Conservation (phyloP, 2,329 filamentous ascomycete species). For the Paraphaeosphaeria minitans region DNA sequence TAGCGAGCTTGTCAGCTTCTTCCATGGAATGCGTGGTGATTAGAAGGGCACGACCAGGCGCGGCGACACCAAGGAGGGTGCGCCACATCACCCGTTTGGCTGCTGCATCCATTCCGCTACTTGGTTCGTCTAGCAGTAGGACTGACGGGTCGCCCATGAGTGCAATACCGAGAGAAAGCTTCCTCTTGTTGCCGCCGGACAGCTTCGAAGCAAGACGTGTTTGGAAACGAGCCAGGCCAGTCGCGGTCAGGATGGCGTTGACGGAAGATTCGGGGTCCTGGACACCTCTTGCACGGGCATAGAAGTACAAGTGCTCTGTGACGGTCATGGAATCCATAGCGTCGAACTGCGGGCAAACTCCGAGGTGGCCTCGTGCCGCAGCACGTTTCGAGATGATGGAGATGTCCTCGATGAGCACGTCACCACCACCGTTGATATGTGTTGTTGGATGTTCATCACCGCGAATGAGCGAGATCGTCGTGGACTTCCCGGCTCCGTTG, state of each 20-base stretch:
- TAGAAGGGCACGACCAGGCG: conserved; percentile 75
- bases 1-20: conserved; percentile 87
- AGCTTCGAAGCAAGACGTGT: conserved; percentile 78
- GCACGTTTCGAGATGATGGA: conserved; percentile 76
- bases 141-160: conserved; percentile 91
- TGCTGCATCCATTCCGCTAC: conserved; percentile 85
- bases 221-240: conserved; percentile 74
- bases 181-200: conserved; percentile 92
- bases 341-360: conserved; percentile 80
- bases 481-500: conserved; percentile 90
- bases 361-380: conserved; percentile 74
- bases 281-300: conserved; percentile 82
- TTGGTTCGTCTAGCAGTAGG: conserved; percentile 86
- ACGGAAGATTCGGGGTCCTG: conserved; percentile 78
- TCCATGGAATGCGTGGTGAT: conserved; percentile 96
- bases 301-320: conserved; percentile 83
- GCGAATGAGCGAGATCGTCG: conserved; percentile 84
- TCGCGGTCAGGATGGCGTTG: conserved; percentile 74
- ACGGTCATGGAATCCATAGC: conserved; percentile 93
- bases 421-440: conserved; percentile 64
- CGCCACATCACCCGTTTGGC: conserved; percentile 94
- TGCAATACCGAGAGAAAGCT: conserved; percentile 85
- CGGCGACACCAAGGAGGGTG: conserved; percentile 73
- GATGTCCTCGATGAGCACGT: conserved; percentile 78
- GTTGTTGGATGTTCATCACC: conserved; percentile 80